phyloP scores from a whole-genome alignment of 352 stramenopile species.

The Globisporangium takayamanum region DNA sequence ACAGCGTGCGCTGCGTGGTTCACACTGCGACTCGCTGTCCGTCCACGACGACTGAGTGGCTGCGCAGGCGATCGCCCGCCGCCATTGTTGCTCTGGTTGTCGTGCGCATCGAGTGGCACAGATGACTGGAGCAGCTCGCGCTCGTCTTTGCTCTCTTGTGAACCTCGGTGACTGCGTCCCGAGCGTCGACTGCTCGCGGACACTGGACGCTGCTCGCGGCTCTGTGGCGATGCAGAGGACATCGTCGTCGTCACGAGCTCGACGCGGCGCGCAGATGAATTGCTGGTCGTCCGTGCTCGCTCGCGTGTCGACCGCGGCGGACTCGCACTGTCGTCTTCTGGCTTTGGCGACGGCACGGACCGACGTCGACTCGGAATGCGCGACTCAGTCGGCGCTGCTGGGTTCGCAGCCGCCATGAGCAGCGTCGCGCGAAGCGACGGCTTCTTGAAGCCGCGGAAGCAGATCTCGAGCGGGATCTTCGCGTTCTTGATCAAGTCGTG shows the following conservation, averaged over 20 bases:
- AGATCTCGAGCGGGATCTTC: constrained; percentile 59
- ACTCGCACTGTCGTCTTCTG: constrained; percentile 5
- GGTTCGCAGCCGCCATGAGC: constrained; percentile 9
- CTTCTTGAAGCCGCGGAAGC: constrained; percentile 43
- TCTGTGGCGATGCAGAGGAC: background rate
- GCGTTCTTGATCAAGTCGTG: constrained; percentile 81
- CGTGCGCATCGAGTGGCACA: background rate
- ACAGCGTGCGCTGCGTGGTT: background rate
- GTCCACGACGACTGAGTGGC: constrained; percentile 1
- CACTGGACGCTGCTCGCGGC: constrained; percentile 2
- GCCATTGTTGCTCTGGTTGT: constrained; percentile 18
- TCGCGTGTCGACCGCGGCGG: background rate
- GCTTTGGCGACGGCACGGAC: constrained; percentile 5
- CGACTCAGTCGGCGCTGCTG: background rate
- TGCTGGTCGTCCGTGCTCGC: constrained; percentile 6
- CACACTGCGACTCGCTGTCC: background rate
- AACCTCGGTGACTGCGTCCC: constrained; percentile 11
- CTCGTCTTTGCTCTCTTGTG: constrained; percentile 8
- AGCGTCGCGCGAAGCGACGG: constrained; percentile 14
- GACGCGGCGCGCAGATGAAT: background rate
- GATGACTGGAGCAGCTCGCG: constrained; percentile 3
- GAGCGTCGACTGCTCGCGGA: constrained; percentile 8
- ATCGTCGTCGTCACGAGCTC: constrained; percentile 7
- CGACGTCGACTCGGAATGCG: background rate
- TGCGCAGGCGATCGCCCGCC: background rate